These are phyloP conservation scores for Salvia rosmarinus DNA, from an alignment of 257 asterid species.

Conservation along the genomic window DNA sequence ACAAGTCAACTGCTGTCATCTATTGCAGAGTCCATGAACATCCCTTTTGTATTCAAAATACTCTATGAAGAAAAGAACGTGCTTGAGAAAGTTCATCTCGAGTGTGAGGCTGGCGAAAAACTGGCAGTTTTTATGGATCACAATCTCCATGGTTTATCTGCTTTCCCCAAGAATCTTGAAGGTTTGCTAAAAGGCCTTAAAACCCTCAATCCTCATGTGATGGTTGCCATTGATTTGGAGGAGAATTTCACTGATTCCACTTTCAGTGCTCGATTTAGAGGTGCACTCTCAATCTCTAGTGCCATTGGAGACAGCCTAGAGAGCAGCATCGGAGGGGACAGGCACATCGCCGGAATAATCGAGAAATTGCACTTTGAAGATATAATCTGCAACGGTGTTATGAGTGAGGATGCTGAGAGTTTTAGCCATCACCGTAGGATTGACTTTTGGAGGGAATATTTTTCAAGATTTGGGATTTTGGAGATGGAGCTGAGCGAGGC, in stretches of 20 bases:
- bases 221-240: conserved; percentile 41
- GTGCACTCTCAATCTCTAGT: conserved; percentile 6
- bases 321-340: conserved; percentile 21
- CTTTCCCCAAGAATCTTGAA: neutral
- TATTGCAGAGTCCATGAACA: conserved; percentile 38
- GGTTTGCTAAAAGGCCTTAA: neutral
- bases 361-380: conserved; percentile 32
- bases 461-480: neutral
- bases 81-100: conserved; percentile 35
- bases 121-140: conserved; percentile 32
- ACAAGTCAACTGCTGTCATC: conserved; percentile 34
- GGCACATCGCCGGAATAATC: neutral
- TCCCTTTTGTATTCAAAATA: conserved; percentile 37
- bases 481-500: neutral
- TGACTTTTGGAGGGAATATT: conserved; percentile 26
- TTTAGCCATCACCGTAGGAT: conserved; percentile 17
- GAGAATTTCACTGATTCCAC: conserved; percentile 15
- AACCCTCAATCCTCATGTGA: conserved; percentile 35
- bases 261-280: conserved; percentile 38
- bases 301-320: conserved; percentile 39
- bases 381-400: conserved; percentile 23
- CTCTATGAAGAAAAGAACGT: conserved; percentile 20
- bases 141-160: neutral
- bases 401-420: neutral
- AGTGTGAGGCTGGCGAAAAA: conserved; percentile 34